Conservation (phyloP, 768 basidiomycete species). For the Galerina marginata region DNA sequence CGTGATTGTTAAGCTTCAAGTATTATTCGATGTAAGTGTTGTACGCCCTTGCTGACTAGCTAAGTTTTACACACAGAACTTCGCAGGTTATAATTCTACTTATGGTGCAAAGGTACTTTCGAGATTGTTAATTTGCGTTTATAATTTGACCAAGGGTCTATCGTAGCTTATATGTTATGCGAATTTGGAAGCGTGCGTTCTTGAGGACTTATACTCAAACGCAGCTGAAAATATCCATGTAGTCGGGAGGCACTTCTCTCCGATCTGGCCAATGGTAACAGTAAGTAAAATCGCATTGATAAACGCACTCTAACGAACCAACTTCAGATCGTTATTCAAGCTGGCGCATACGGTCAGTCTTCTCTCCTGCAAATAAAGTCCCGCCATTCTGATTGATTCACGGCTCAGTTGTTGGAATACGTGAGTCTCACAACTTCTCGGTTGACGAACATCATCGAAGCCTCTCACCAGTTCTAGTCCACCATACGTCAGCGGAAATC, state of each 20-base stretch:
- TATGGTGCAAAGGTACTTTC: background rate
- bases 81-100: background rate
- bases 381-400: too few relatives aligned
- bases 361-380: background rate
- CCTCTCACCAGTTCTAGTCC: too few relatives aligned
- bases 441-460: too few relatives aligned
- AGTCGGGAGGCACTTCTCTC: constrained; percentile 3
- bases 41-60: background rate
- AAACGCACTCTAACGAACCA: background rate
- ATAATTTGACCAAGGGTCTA: background rate
- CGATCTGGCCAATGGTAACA: background rate
- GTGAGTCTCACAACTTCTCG: too few relatives aligned
- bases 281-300: background rate
- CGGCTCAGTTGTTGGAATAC: background rate
- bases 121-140: too few relatives aligned
- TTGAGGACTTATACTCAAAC: background rate
- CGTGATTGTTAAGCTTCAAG: background rate
- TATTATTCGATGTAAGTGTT: background rate
- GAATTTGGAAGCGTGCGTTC: constrained; percentile 2
- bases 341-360: background rate
- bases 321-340: background rate
- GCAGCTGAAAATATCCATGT: background rate
- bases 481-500: too few relatives aligned
- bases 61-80: background rate
- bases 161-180: background rate